Base-by-base conservation (phyloP, 192 early-diverging fungal genomes). In the Allomyces arbusculus region DNA sequence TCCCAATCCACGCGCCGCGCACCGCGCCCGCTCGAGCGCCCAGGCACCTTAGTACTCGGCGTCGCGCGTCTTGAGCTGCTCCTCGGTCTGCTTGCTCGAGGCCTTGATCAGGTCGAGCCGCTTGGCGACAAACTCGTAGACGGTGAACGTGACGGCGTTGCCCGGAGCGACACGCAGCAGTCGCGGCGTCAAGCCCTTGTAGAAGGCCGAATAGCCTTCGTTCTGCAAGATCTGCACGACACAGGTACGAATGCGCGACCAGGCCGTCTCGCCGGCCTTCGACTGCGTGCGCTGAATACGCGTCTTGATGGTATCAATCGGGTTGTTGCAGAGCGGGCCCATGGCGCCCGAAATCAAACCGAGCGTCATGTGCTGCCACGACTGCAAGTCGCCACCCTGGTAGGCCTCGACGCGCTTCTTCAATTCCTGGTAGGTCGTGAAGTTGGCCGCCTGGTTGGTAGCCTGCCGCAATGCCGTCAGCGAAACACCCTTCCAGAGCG, bases 401-500 rank as follows among this genome's bases (percentile, higher is more conserved):
- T 80, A 22, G 12, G 80, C 79, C 69, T 83, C 77, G 8, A 89
- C 84, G 25, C 80, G 75, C 22, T 81, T 84, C 77, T 94, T 95
- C 72, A 98, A 80, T 73, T 89, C 89, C 63, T 92, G 90, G 78
- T 95, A 98, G 23, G 89, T 89, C 1, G 95, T 95, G 74, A 98
- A 98, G 82, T 98, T 98, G 72, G 89, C 95, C 62, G 93, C 95
- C 74, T 98, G 95, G 82, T 98, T 98, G 66, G 90, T 95, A 45
- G 88, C 84, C 80, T 98, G 92, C 64, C 95, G 86, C 23, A 94
- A 77, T 23, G 91, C 92, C 2, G 95, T 98, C 65, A 98, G 77
- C 14, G 85, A 82, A 4, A 98, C 90, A 66, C 95, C 95, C 77
- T 93, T 92, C 79, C 95, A 98, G 22, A 98, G 75, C 25, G 91